Evolutionary conservation across 78 protist species (phyloP), one percentile per base, ranked within the genome.

Genomic region (Cavenderia fasciculata): DNA sequence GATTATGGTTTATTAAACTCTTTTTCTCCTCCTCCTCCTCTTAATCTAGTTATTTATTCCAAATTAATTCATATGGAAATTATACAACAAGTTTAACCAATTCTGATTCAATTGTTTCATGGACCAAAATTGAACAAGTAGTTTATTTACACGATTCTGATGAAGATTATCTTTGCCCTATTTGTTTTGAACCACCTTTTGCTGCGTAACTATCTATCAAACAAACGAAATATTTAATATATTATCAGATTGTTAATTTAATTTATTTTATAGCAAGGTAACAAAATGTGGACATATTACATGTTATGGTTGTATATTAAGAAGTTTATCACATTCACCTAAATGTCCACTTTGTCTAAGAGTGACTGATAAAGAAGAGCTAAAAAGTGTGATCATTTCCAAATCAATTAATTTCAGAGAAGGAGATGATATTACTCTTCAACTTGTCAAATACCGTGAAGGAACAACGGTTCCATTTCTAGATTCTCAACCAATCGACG

Each of bases 81-180:
- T 82, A 82, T 56, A 34, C 59, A 68, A 29, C 66, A 21, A 61
- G 62, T 52, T 31, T 82, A 41, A 43, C 23, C 4, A 52, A 68
- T 27, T 41, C 71, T 2, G 90, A 65, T 44, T 34, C 14, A 44
- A 23, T 82, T 29, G 90, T 82, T 12, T 40, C 90, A 21, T 82
- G 90, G 90, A 82, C 52, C 43, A 82, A 82, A 43, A 63, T 82
- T 68, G 90, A 82, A 43, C 76, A 68, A 54, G 90, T 63, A 11
- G 25, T 68, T 18, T 82, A 82, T 68, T 44, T 68, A 62, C 59
- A 18, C 10, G 12, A 31, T 36, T 47, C 46, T 1, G 27, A n/a
- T 14, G 16, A 16, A 5, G 57, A 70, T 21, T 54, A 57, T 68
- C 59, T 12, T 21, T 82, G 90, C 68, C 78, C 78, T 19, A 82